Percentiles rank a stretch among this genome's conserved stretches.
These are phyloP conservation scores for Melocanna baccifera DNA, from an alignment of 176 grass and related monocot species.

Conservation along the genomic window DNA sequence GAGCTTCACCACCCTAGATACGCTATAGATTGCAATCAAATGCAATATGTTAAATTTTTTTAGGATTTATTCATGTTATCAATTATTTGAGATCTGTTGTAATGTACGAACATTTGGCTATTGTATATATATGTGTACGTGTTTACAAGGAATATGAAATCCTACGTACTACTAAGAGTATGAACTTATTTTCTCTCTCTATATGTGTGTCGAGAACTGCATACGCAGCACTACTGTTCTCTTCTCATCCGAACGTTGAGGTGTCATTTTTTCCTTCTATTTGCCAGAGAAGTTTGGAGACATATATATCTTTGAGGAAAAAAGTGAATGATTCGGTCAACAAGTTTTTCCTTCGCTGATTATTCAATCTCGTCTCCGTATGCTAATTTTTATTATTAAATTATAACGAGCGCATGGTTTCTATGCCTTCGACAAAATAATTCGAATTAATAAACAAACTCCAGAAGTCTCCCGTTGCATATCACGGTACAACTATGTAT, in stretches of 20 bases:
- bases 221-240: not conserved
- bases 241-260: not conserved
- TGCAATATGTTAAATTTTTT: too few relatives aligned
- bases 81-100: too few relatives aligned
- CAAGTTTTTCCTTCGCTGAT: not conserved
- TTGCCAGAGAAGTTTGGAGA: conserved; percentile 6
- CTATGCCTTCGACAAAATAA: not conserved
- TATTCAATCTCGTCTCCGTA: not conserved
- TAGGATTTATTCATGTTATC: too few relatives aligned
- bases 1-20: conserved; percentile 66
- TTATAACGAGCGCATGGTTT: not conserved
- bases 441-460: not conserved
- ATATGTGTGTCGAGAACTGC: not conserved
- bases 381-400: not conserved
- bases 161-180: too few relatives aligned
- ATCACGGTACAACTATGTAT: not conserved
- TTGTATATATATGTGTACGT: too few relatives aligned
- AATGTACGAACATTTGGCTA: too few relatives aligned
- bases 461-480: not conserved
- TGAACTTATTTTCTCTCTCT: too few relatives aligned
- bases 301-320: not conserved
- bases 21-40: too few relatives aligned
- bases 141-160: too few relatives aligned
- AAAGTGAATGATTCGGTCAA: not conserved
- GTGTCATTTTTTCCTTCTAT: not conserved